These are phyloP conservation scores for Tetrapisispora arboricola DNA, from an alignment of 805 yeast species.

Conservation along the genomic window DNA sequence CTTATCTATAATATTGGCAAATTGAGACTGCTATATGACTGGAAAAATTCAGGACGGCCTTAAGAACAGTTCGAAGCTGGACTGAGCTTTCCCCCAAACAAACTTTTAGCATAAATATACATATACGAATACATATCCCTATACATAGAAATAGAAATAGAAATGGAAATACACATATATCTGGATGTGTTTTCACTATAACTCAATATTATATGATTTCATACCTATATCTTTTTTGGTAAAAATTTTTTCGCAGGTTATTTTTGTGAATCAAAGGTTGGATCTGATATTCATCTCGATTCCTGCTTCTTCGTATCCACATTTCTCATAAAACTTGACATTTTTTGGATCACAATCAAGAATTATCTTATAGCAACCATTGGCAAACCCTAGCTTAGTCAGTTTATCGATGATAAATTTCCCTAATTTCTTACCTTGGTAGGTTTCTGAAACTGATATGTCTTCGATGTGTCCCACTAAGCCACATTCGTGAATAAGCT, in stretches of 20 bases:
- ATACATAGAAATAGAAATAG: neutral
- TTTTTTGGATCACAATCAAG: conserved; percentile 82
- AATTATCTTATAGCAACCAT: conserved; percentile 80
- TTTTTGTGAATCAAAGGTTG: neutral
- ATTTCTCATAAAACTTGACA: conserved; percentile 77
- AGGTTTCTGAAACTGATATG: conserved; percentile 62
- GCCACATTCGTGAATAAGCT: conserved; percentile 77
- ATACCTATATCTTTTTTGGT: too few relatives aligned
- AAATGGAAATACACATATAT: too few relatives aligned
- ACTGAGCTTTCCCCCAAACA: too few relatives aligned
- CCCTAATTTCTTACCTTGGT: conserved; percentile 83
- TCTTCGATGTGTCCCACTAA: conserved; percentile 92
- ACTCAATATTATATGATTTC: too few relatives aligned
- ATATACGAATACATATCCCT: neutral
- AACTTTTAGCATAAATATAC: too few relatives aligned
- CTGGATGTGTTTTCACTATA: too few relatives aligned
- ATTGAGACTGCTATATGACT: too few relatives aligned
- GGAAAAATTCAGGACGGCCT: too few relatives aligned
- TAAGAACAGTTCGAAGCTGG: too few relatives aligned
- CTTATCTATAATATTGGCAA: too few relatives aligned
- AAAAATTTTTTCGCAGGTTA: neutral
- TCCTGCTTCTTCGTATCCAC: conserved; percentile 63
- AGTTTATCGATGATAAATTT: conserved; percentile 51
- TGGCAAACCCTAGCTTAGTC: conserved; percentile 44
- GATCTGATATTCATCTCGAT: conserved; percentile 47